Conservation (phyloP, 345 rosid species). For the Citrus cavaleriei region DNA sequence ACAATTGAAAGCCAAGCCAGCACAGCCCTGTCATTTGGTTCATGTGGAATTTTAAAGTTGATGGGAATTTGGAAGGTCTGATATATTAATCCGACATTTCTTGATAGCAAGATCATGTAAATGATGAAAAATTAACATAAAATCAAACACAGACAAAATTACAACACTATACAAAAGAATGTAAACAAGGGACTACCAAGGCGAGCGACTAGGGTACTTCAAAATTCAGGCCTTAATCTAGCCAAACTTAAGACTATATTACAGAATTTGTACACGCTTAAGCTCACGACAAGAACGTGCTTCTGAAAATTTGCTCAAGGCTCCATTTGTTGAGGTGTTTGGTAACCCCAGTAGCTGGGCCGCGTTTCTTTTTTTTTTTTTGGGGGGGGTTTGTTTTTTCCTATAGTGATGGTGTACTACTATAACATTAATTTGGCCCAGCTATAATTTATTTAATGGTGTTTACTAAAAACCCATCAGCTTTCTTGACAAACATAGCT, state of each 20-base stretch:
- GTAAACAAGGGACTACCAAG: background rate
- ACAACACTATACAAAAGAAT: background rate
- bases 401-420: no score
- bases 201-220: background rate
- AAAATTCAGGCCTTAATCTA: background rate
- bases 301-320: background rate
- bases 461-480: no score
- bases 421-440: no score
- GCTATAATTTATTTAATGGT: no score
- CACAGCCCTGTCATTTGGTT: constrained; percentile 64
- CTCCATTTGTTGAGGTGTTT: no score
- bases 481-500: no score
- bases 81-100: background rate
- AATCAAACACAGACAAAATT: background rate
- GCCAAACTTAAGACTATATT: background rate
- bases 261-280: background rate
- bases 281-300: background rate
- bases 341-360: no score
- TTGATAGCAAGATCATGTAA: background rate
- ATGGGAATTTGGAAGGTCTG: background rate
- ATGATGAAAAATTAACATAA: background rate
- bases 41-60: background rate
- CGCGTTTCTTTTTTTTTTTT: no score
- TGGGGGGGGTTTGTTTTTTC: no score
- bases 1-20: constrained; percentile 92